Percentiles rank a stretch among this genome's conserved stretches.
Conservation (phyloP, 371 early-diverging fungal species). For the Syncephalis plumigaleata region DNA sequence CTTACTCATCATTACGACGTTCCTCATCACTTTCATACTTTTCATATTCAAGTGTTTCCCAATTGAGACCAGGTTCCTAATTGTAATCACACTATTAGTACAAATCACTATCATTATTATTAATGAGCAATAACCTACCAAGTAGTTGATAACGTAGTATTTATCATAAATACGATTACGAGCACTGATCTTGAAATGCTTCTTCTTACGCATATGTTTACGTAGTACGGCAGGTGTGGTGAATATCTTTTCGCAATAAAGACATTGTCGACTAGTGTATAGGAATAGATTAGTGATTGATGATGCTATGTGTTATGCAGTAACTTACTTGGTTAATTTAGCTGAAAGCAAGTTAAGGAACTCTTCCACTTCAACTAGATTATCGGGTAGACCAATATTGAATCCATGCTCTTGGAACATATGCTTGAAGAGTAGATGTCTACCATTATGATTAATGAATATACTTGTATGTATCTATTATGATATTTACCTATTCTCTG, state of each 20-base stretch:
- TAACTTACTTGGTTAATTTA: slow-evolving; percentile 44
- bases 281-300: not conserved
- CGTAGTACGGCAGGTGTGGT: slow-evolving; percentile 73
- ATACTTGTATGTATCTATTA: not conserved
- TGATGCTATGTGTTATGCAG: not conserved
- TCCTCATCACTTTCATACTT: slow-evolving; percentile 63
- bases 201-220: slow-evolving; percentile 97
- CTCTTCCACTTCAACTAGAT: slow-evolving; percentile 71
- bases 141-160: slow-evolving; percentile 89
- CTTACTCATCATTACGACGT: slow-evolving; percentile 32
- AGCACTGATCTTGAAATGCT: slow-evolving; percentile 88
- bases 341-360: slow-evolving; percentile 62
- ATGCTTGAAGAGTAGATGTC: slow-evolving; percentile 56
- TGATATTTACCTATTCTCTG: slow-evolving; percentile 30
- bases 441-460: slow-evolving; percentile 5
- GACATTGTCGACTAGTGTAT: slow-evolving; percentile 60
- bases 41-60: slow-evolving; percentile 74
- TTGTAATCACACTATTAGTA: not conserved
- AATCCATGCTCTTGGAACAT: slow-evolving; percentile 87
- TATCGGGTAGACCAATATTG: slow-evolving; percentile 86
- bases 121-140: slow-evolving; percentile 16
- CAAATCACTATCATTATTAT: not conserved
- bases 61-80: slow-evolving; percentile 74
- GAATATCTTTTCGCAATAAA: slow-evolving; percentile 91
- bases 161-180: slow-evolving; percentile 82